Evolutionary conservation across 495 filamentous ascomycete genomes (phyloP).

Genomic region (Xylaria acuta): DNA sequence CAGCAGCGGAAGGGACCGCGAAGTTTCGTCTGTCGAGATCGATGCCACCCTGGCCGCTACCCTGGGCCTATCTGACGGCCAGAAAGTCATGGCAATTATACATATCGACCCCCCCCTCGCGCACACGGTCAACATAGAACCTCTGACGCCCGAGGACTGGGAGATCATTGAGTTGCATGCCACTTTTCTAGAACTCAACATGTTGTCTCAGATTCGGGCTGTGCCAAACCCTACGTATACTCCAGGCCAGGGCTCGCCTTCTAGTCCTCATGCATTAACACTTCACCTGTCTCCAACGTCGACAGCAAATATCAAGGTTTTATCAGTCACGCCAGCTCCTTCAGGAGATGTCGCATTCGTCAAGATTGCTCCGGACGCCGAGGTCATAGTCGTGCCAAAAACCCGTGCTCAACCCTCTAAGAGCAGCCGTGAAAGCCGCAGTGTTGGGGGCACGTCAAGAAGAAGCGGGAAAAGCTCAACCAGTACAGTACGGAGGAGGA

Average conservation of each 20-base stretch:
- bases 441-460: conserved; percentile 68
- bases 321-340: conserved; percentile 76
- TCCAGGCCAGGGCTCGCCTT: conserved; percentile 46
- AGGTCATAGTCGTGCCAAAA: conserved; percentile 96
- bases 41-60: conserved; percentile 88
- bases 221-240: conserved; percentile 81
- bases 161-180: conserved; percentile 98
- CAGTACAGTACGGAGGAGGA: conserved; percentile 69
- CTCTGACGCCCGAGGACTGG: conserved; percentile 93
- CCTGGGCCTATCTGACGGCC: conserved; percentile 80
- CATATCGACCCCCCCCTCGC: conserved; percentile 90
- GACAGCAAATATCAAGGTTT: conserved; percentile 87
- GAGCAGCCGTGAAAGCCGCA: conserved; percentile 66
- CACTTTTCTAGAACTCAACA: conserved; percentile 90
- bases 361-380: conserved; percentile 90
- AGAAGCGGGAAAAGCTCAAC: conserved; percentile 76
- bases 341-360: conserved; percentile 76
- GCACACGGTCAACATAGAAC: conserved; percentile 94
- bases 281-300: conserved; percentile 95
- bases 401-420: conserved; percentile 54
- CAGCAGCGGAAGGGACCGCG: conserved; percentile 69
- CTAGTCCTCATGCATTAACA: conserved; percentile 76
- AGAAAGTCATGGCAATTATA: conserved; percentile 74
- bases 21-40: conserved; percentile 78
- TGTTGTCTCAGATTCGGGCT: conserved; percentile 90